Conservation (phyloP, 1,139 yeast genomes). For the Debaryomycetaceae sp. region DNA sequence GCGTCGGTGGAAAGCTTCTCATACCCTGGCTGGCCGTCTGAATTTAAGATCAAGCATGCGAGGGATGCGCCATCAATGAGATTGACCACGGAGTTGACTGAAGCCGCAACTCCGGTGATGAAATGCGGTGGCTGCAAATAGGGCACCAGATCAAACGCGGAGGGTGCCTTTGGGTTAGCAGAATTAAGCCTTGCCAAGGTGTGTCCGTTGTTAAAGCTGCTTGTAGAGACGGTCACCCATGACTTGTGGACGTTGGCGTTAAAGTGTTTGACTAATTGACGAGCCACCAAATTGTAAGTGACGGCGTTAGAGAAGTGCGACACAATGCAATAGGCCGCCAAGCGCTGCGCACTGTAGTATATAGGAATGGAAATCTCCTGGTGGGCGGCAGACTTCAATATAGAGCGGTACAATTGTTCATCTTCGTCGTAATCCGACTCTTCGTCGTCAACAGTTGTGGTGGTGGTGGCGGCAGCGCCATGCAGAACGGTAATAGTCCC, state of each 20-base stretch:
- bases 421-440: conserved; percentile 48
- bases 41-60: conserved; percentile 34
- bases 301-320: conserved; percentile 32
- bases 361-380: conserved; percentile 24
- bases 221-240: conserved; percentile 35
- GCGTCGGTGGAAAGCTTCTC: conserved; percentile 42
- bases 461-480: conserved; percentile 5
- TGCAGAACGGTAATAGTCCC: conserved; percentile 22
- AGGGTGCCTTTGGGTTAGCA: conserved; percentile 7
- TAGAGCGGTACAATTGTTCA: conserved; percentile 47
- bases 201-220: conserved; percentile 28
- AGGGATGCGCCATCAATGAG: conserved; percentile 12
- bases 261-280: conserved; percentile 14
- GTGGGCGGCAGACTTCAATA: conserved; percentile 18
- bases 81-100: conserved; percentile 30
- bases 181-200: conserved; percentile 23
- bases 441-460: conserved; percentile 12
- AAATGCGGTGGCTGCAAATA: conserved; percentile 50
- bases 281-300: conserved; percentile 28
- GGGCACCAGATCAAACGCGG: conserved; percentile 19
- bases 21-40: conserved; percentile 57
- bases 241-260: conserved; percentile 10
- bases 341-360: no score
- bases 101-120: conserved; percentile 48
- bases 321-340: conserved; percentile 18